These are phyloP conservation scores for Gyromitra esculenta DNA, from an alignment of 2,329 filamentous ascomycete genomes.

Conservation along the genomic window DNA sequence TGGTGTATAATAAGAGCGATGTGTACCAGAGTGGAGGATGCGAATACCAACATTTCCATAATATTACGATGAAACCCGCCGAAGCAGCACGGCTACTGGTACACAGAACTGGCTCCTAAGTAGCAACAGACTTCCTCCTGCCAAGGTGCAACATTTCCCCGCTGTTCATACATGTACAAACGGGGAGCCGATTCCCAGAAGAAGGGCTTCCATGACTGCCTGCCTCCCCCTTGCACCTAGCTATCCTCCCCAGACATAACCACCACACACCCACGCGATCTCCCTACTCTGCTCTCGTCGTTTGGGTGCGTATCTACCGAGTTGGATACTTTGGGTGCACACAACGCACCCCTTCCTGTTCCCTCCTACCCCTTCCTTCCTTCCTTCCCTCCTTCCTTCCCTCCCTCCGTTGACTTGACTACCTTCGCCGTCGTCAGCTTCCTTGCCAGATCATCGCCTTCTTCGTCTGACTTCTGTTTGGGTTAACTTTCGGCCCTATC, in stretches of 20 bases:
- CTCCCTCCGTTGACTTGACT: constrained; percentile 12
- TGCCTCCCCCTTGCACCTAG: constrained; percentile 28
- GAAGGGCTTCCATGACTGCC: constrained; percentile 18
- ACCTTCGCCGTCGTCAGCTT: constrained; percentile 19
- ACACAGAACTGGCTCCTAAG: not conserved
- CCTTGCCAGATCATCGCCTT: constrained; percentile 23
- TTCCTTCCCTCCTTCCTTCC: not conserved
- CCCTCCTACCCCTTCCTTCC: constrained; percentile 6
- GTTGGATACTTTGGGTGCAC: constrained; percentile 12
- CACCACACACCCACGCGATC: constrained; percentile 21
- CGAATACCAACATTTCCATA: not conserved
- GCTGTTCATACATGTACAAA: not conserved
- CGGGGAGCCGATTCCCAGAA: constrained; percentile 23
- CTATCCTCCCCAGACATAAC: not conserved
- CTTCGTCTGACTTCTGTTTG: constrained; percentile 31
- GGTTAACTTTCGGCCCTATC: constrained; percentile 51
- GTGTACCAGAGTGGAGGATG: not conserved
- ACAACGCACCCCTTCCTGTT: constrained; percentile 9
- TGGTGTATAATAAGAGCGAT: not conserved
- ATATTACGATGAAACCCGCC: not conserved
- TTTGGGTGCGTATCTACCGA: constrained; percentile 17
- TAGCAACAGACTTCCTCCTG: not conserved
- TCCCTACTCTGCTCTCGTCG: constrained; percentile 18
- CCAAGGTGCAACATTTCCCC: constrained; percentile 12
- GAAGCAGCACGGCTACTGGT: not conserved